Evolutionary conservation across 2,329 filamentous ascomycete genomes (phyloP).

Genomic region (Trichothecium sympodiale): DNA sequence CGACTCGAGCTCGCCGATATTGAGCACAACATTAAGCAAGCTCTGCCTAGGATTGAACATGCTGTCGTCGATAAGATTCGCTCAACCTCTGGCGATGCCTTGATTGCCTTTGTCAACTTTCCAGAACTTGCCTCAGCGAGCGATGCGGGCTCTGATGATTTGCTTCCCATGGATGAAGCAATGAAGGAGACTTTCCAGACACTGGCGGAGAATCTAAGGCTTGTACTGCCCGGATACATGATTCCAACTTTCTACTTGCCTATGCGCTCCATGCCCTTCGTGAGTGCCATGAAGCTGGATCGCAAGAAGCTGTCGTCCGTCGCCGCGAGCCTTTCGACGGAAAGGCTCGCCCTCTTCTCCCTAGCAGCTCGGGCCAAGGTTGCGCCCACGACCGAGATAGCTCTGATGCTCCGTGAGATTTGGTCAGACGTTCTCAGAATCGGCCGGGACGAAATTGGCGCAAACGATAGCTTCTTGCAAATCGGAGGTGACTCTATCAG

Average conservation of each 20-base stretch:
- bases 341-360: too few species aligned
- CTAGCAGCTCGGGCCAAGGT: too few species aligned
- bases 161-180: not conserved
- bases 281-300: constrained; percentile 8
- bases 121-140: too few species aligned
- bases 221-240: constrained; percentile 7
- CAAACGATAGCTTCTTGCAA: constrained; percentile 1
- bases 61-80: constrained; percentile 5
- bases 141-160: too few species aligned
- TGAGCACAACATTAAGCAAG: constrained; percentile 4
- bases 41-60: not conserved
- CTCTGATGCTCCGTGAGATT: not conserved
- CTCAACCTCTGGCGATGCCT: not conserved
- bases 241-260: constrained; percentile 7
- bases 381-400: not conserved
- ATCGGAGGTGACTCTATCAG: constrained; percentile 23
- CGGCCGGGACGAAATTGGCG: not conserved
- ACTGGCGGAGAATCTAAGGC: not conserved
- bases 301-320: constrained; percentile 1
- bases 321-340: too few species aligned
- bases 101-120: constrained; percentile 2
- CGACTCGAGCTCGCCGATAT: constrained; percentile 46
- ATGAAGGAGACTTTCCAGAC: not conserved
- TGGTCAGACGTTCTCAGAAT: not conserved
- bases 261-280: constrained; percentile 6